Evolutionary conservation across 169 alveolate species (phyloP).

Genomic region (Plasmodium berghei): DNA sequence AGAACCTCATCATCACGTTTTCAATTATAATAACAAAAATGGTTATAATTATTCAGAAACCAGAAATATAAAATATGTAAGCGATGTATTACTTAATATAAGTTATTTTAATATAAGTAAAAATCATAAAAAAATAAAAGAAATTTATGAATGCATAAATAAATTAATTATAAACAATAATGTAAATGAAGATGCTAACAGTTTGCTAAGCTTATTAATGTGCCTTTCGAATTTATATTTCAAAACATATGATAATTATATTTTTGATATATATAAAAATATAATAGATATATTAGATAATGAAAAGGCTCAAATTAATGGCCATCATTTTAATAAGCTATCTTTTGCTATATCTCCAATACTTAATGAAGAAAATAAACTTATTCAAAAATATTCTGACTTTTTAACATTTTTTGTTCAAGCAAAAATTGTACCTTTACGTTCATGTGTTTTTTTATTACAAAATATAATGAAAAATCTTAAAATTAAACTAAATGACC

Average conservation of each 20-base stretch:
- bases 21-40: not conserved
- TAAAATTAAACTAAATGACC: conserved; percentile 13
- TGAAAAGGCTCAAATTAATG: conserved; percentile 18
- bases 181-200: not conserved
- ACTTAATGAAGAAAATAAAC: conserved; percentile 47
- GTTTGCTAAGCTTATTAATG: conserved; percentile 25
- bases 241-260: conserved; percentile 53
- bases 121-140: conserved; percentile 52
- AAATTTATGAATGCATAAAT: conserved; percentile 41
- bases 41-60: not conserved
- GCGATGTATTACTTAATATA: conserved; percentile 56
- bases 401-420: conserved; percentile 34
- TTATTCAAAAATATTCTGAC: conserved; percentile 11
- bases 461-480: conserved; percentile 53
- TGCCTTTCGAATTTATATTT: conserved; percentile 41
- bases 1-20: too few species aligned
- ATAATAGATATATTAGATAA: conserved; percentile 18
- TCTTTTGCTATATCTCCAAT: conserved; percentile 39
- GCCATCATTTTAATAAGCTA: conserved; percentile 48
- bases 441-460: conserved; percentile 64
- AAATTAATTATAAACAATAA: conserved; percentile 9
- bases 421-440: conserved; percentile 47
- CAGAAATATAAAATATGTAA: not conserved
- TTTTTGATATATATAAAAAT: conserved; percentile 39
- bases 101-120: conserved; percentile 49